Base-by-base conservation (phyloP, 768 basidiomycete species). In the Suillus hirtellus region DNA sequence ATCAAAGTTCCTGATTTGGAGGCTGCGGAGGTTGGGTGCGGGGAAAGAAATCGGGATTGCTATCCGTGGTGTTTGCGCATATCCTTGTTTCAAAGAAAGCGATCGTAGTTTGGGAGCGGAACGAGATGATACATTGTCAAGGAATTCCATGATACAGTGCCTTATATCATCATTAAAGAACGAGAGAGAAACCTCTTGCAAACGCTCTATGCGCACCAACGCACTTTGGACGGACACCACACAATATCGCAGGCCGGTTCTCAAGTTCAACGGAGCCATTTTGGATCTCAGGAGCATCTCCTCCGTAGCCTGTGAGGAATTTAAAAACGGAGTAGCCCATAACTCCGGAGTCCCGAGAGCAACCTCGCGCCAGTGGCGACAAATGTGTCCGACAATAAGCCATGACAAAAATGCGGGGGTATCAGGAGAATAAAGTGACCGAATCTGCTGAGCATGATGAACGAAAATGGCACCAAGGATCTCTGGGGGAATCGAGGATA, bases 201-300 rank as follows among this genome's bases (percentile, higher is more conserved):
- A 76, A 47, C 80, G 77, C 46, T 73, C 66, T 2, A 74, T 65
- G 46, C 79, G 77, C 47, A 65, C 61, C 62, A 78, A 68, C 37
- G 74, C 72, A 35, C 69, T 71, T 42, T 71, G 71, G 34, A 81
- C 68, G 62, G 49, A 73, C 52, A 63, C 66, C 65, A 34, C 67
- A 72, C 59, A 69, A 72, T 59, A 80, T 63, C 50, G 70, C 62
- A 27, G 79, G 69, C 72, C 69, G 3, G 59, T 35, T 43, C 59
- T n/a, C 37, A 73, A 56, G 40, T 63, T 63, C 47, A 73, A 50
- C 38, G 76, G 72, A 17, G 76, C 76, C 69, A 70, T 76, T 66
- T 81, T 82, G 3, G 83, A 84, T 24, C 82, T 75, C 42, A 67
- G 70, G 31, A 84, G 64, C 74, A 84, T 79, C 66, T 80, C 80